Evolutionary conservation across 768 basidiomycete genomes (phyloP).

Genomic region (Boletus vermiculosoides): DNA sequence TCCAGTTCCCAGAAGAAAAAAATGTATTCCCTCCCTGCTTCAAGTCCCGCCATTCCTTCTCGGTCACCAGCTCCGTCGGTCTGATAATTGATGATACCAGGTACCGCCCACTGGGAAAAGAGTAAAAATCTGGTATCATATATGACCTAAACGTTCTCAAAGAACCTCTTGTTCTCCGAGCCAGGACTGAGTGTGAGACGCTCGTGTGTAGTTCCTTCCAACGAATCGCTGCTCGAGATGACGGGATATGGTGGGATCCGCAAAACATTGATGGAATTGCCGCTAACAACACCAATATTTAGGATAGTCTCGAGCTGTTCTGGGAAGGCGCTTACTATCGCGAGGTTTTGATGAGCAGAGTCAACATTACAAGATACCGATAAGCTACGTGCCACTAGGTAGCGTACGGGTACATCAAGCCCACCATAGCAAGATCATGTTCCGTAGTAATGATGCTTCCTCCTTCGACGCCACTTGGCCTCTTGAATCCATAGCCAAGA

Average conservation of each 20-base stretch:
- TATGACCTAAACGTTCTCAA: conserved; percentile 10
- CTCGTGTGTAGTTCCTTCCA: conserved; percentile 17
- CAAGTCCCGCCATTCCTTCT: conserved; percentile 12
- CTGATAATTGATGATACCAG: conserved; percentile 25
- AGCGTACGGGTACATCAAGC: too few species aligned
- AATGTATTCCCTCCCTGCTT: conserved; percentile 14
- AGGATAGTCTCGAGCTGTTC: too few species aligned
- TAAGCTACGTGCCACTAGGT: too few species aligned
- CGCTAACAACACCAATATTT: too few species aligned
- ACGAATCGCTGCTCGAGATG: neutral
- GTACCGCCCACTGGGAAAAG: conserved; percentile 25
- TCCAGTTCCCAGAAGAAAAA: conserved; percentile 24
- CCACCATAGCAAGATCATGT: too few species aligned
- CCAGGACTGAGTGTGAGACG: conserved; percentile 15
- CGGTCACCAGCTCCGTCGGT: conserved; percentile 16
- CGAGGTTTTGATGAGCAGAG: too few species aligned
- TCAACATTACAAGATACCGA: too few species aligned
- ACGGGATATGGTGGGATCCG: neutral
- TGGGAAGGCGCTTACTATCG: too few species aligned
- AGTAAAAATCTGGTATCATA: conserved; percentile 21
- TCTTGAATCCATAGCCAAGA: too few species aligned
- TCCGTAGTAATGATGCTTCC: too few species aligned
- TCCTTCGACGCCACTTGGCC: too few species aligned
- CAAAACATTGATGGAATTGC: neutral
- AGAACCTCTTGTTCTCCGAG: conserved; percentile 12